phyloP scores from a whole-genome alignment of 768 basidiomycete species.

The Suillus subluteus region DNA sequence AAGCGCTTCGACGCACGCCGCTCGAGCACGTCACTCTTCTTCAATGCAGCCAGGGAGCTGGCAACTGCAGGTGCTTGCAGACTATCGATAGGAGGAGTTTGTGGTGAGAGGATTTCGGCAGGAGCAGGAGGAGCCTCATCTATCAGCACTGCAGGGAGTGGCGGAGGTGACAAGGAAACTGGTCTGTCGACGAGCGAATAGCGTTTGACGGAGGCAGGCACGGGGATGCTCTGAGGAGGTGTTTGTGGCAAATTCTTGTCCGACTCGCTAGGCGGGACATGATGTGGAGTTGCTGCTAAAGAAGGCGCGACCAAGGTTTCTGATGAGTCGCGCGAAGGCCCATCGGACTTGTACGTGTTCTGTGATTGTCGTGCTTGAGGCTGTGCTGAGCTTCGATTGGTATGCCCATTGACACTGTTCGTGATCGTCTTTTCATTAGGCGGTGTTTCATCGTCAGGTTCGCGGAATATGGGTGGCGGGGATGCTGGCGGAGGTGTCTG shows the following conservation, averaged over 20 bases:
- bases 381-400: constrained; percentile 12
- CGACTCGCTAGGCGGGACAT: constrained; percentile 25
- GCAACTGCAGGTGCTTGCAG: constrained; percentile 67
- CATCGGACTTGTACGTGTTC: constrained; percentile 10
- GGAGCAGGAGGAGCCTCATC: constrained; percentile 35
- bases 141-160: constrained; percentile 54
- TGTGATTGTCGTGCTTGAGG: constrained; percentile 25
- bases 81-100: constrained; percentile 40
- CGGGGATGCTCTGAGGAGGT: constrained; percentile 29
- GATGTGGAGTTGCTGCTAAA: constrained; percentile 11
- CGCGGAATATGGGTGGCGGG: constrained; percentile 33
- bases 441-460: constrained; percentile 36
- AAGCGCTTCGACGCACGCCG: constrained; percentile 95
- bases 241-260: constrained; percentile 32
- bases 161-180: constrained; percentile 40
- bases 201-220: constrained; percentile 73
- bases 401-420: constrained; percentile 18
- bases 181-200: constrained; percentile 83
- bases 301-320: constrained; percentile 16
- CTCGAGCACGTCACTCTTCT: constrained; percentile 84
- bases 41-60: constrained; percentile 84
- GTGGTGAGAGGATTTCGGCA: constrained; percentile 26
- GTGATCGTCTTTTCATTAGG: constrained; percentile 13
- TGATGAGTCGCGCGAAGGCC: constrained; percentile 13
- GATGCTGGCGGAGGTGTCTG: constrained; percentile 33